phyloP scores from a whole-genome alignment of 2,329 filamentous ascomycete genomes.

The Clarireedia homoeocarpa region DNA sequence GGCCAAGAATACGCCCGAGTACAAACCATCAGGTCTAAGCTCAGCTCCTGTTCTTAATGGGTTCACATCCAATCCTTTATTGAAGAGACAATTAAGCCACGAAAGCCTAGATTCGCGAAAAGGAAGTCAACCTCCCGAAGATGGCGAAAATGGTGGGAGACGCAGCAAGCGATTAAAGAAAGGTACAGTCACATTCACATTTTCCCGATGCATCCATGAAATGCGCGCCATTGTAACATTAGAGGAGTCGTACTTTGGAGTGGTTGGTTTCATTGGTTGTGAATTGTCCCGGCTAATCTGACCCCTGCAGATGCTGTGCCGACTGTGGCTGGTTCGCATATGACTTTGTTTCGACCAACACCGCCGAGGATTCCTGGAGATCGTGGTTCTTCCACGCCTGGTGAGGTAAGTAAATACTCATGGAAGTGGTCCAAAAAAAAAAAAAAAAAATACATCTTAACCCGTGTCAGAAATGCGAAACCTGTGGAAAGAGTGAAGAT shows the following conservation, averaged over 20 bases:
- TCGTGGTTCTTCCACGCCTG: constrained; percentile 31
- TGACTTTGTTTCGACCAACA: constrained; percentile 85
- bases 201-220: background rate
- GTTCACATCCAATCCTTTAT: constrained; percentile 38
- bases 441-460: constrained; percentile 26
- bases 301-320: constrained; percentile 52
- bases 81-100: constrained; percentile 72
- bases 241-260: constrained; percentile 1
- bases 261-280: constrained; percentile 20
- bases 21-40: constrained; percentile 46
- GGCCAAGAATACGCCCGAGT: constrained; percentile 57
- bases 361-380: constrained; percentile 58
- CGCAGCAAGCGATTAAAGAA: constrained; percentile 92
- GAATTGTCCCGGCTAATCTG: constrained; percentile 30
- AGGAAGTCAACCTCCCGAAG: constrained; percentile 25
- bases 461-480: constrained; percentile 63
- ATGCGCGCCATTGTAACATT: constrained; percentile 3
- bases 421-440: constrained; percentile 8
- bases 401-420: constrained; percentile 42
- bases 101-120: constrained; percentile 35
- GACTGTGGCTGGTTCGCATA: constrained; percentile 91
- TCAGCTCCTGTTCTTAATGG: constrained; percentile 46
- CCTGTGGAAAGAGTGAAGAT: constrained; percentile 74
- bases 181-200: constrained; percentile 42
- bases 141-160: constrained; percentile 60